A percentile compares a stretch with the other conserved stretches of the same genome.
Evolutionary conservation across 768 basidiomycete genomes (phyloP).

Genomic region (Multifurca ochricompacta): DNA sequence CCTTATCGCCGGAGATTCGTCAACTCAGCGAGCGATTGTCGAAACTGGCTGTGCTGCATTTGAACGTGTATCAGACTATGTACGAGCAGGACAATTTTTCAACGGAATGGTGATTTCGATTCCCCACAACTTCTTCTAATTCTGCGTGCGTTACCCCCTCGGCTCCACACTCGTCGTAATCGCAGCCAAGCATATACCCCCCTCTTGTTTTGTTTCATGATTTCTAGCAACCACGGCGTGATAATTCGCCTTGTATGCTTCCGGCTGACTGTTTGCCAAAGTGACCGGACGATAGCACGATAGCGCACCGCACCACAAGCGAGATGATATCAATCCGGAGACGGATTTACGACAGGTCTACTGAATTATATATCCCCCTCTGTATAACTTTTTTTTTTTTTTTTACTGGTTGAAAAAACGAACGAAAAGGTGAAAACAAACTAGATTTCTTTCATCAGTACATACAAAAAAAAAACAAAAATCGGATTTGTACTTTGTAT

Average conservation of each 20-base stretch:
- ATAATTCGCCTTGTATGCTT: slow-evolving; percentile 14
- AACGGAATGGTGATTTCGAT: slow-evolving; percentile 17
- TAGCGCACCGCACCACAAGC: not conserved
- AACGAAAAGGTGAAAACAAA: not conserved
- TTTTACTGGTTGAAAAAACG: slow-evolving; percentile 6
- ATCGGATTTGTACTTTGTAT: slow-evolving; percentile 3
- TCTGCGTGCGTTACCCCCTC: slow-evolving; percentile 12
- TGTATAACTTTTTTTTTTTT: slow-evolving; percentile 7
- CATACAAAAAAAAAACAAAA: not conserved
- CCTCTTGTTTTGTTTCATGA: not conserved
- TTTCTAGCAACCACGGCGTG: slow-evolving; percentile 4
- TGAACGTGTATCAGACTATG: slow-evolving; percentile 66
- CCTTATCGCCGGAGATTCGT: slow-evolving; percentile 60
- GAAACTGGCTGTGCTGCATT: slow-evolving; percentile 64
- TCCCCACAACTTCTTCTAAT: not conserved
- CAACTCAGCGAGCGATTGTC: slow-evolving; percentile 64
- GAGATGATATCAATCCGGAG: slow-evolving; percentile 5
- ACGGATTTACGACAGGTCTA: slow-evolving; percentile 9
- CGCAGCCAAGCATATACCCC: slow-evolving; percentile 17
- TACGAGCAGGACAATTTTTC: slow-evolving; percentile 62
- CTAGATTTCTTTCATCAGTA: not conserved
- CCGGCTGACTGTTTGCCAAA: not conserved
- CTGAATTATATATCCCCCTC: slow-evolving; percentile 16
- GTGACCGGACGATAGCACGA: slow-evolving; percentile 7
- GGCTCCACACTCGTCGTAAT: slow-evolving; percentile 5